Percentiles rank a stretch among this genome's conserved stretches.
Conservation (phyloP, 2,329 filamentous ascomycete genomes). For the Xenoacremonium recifei region DNA sequence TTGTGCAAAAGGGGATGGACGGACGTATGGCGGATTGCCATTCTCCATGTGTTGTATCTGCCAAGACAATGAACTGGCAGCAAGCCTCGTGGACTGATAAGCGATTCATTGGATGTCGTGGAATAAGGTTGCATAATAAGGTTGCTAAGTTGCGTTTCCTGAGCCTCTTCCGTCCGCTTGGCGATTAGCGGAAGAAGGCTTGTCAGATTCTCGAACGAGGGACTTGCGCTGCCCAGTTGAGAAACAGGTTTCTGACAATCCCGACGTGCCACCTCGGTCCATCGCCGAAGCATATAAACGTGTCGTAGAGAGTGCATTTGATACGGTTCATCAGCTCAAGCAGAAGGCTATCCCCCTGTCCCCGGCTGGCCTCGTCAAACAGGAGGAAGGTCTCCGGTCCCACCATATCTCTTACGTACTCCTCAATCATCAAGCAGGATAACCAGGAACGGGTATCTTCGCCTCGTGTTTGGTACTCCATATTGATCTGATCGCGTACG, state of each 20-base stretch:
- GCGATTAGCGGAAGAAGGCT: too few relatives aligned
- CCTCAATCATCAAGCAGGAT: constrained; percentile 8
- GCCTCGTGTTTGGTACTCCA: constrained; percentile 9
- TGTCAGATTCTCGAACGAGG: too few relatives aligned
- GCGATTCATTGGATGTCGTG: too few relatives aligned
- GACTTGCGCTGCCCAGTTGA: background rate
- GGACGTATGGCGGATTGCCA: too few relatives aligned
- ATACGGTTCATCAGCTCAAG: background rate
- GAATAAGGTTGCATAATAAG: too few relatives aligned
- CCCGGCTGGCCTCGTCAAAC: constrained; percentile 5
- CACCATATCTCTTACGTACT: constrained; percentile 5
- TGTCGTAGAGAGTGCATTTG: constrained; percentile 11
- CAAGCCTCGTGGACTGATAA: too few relatives aligned
- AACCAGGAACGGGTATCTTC: constrained; percentile 10
- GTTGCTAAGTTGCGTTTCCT: too few relatives aligned
- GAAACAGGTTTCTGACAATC: constrained; percentile 9
- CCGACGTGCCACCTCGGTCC: constrained; percentile 11
- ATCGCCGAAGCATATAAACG: constrained; percentile 14
- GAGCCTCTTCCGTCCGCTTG: too few relatives aligned
- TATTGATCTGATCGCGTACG: constrained; percentile 4
- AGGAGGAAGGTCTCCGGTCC: constrained; percentile 3
- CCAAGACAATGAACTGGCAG: too few relatives aligned
- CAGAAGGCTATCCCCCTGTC: constrained; percentile 1
- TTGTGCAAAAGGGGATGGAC: too few relatives aligned
- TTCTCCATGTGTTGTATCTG: too few relatives aligned